phyloP scores from a whole-genome alignment of 2,329 filamentous ascomycete species.

The Lithohypha guttulata region DNA sequence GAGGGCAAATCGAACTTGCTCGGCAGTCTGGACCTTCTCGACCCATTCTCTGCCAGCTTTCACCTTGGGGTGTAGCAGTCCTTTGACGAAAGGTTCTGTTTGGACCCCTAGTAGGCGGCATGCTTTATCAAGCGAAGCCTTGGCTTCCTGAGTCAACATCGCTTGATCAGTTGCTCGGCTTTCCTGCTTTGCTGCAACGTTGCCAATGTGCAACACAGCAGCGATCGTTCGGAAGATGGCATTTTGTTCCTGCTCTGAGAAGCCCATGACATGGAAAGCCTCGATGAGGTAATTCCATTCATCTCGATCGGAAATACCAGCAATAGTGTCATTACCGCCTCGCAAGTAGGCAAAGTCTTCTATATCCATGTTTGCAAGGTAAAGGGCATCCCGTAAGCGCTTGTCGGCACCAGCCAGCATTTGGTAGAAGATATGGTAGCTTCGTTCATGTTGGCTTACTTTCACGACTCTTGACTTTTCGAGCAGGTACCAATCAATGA shows the following conservation, averaged over 20 bases:
- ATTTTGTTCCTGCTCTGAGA: constrained; percentile 71
- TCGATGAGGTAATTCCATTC: constrained; percentile 89
- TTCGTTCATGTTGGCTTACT: constrained; percentile 77
- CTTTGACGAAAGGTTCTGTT: constrained; percentile 74
- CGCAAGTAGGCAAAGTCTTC: constrained; percentile 87
- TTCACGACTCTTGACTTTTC: constrained; percentile 97
- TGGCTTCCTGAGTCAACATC: constrained; percentile 63
- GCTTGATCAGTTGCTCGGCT: constrained; percentile 87
- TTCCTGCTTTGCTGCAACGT: constrained; percentile 80
- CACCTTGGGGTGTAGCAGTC: constrained; percentile 80
- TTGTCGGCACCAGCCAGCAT: constrained; percentile 72
- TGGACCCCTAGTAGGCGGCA: constrained; percentile 78
- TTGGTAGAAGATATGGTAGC: constrained; percentile 97
- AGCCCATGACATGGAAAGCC: constrained; percentile 89
- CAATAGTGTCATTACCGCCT: constrained; percentile 82
- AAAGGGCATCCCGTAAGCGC: constrained; percentile 62
- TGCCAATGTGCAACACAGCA: constrained; percentile 85
- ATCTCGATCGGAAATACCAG: constrained; percentile 76
- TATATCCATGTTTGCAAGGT: constrained; percentile 63
- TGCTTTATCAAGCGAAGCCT: constrained; percentile 63
- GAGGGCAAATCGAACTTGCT: constrained; percentile 81
- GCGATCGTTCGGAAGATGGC: constrained; percentile 80
- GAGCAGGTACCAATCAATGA: constrained; percentile 95
- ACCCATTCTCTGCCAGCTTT: constrained; percentile 98
- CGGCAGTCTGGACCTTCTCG: constrained; percentile 93